phyloP scores from a whole-genome alignment of 768 basidiomycete genomes.

The Leccinum rimulosum region DNA sequence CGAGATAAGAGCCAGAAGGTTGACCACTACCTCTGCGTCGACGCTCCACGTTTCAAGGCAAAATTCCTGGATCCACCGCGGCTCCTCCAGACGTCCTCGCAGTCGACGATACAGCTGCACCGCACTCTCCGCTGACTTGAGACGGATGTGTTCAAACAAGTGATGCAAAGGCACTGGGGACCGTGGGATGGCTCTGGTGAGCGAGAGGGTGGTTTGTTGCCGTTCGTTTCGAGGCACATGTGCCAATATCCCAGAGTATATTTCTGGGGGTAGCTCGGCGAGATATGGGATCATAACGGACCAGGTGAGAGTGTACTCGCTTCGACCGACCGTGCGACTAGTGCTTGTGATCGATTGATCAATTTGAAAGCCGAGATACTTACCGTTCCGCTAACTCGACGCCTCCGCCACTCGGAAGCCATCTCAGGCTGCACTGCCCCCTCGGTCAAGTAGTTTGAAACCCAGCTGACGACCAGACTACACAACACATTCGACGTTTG shows the following conservation, averaged over 20 bases:
- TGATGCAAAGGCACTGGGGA: slow-evolving; percentile 53
- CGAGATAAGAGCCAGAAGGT: slow-evolving; percentile 59
- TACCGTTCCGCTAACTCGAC: too few relatives aligned
- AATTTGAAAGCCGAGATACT: too few relatives aligned
- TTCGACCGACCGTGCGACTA: too few relatives aligned
- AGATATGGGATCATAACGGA: slow-evolving; percentile 23
- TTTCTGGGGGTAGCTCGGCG: slow-evolving; percentile 57
- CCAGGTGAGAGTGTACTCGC: not conserved
- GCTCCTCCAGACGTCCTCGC: slow-evolving; percentile 33
- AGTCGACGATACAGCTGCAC: slow-evolving; percentile 56
- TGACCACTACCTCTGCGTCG: slow-evolving; percentile 73
- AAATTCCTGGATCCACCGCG: slow-evolving; percentile 47
- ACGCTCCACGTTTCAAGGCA: slow-evolving; percentile 62
- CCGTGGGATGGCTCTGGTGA: slow-evolving; percentile 62
- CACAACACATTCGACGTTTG: too few relatives aligned
- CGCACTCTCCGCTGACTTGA: slow-evolving; percentile 53
- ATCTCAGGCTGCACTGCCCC: too few relatives aligned
- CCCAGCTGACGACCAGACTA: too few relatives aligned
- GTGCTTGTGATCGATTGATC: too few relatives aligned
- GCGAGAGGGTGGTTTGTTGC: slow-evolving; percentile 54
- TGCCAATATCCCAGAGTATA: slow-evolving; percentile 58
- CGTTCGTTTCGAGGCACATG: slow-evolving; percentile 45
- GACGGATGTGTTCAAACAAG: slow-evolving; percentile 57
- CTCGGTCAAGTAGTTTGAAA: too few relatives aligned
- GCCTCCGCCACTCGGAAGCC: too few relatives aligned